phyloP scores from a whole-genome alignment of 2,329 filamentous ascomycete genomes.

The Aspergillus latus region DNA sequence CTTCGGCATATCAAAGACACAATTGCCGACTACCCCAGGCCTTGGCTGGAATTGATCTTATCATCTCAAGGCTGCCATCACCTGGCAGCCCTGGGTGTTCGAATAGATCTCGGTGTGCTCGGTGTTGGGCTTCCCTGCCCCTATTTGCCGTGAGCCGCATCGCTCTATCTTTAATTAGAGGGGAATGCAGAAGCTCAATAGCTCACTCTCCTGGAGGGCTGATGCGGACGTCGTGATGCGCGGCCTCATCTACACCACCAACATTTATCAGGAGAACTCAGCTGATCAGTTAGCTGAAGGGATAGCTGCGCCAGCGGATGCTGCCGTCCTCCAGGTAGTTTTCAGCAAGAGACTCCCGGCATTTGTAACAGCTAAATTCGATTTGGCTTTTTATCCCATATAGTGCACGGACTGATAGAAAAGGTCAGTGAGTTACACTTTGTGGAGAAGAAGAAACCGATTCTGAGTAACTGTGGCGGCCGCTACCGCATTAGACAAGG shows the following conservation, averaged over 20 bases:
- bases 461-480: background rate
- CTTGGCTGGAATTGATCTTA: background rate
- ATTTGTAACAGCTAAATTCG: background rate
- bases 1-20: background rate
- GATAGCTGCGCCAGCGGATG: background rate
- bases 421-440: too few species aligned
- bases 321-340: background rate
- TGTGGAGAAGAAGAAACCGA: too few species aligned
- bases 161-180: too few species aligned
- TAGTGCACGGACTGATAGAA: too few species aligned
- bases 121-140: background rate
- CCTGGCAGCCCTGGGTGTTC: background rate
- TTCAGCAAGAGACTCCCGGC: background rate
- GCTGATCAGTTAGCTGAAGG: background rate
- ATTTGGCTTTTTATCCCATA: background rate
- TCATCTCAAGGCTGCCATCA: background rate
- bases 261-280: background rate
- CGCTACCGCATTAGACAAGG: constrained; percentile 2
- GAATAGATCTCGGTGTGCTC: background rate
- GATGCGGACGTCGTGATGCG: too few species aligned
- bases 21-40: background rate
- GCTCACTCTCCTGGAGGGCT: too few species aligned
- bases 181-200: too few species aligned
- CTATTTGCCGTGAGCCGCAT: background rate
- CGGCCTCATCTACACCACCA: background rate